Evolutionary conservation across 331 rosid species (phyloP).

Genomic region (Phaseolus coccineus): DNA sequence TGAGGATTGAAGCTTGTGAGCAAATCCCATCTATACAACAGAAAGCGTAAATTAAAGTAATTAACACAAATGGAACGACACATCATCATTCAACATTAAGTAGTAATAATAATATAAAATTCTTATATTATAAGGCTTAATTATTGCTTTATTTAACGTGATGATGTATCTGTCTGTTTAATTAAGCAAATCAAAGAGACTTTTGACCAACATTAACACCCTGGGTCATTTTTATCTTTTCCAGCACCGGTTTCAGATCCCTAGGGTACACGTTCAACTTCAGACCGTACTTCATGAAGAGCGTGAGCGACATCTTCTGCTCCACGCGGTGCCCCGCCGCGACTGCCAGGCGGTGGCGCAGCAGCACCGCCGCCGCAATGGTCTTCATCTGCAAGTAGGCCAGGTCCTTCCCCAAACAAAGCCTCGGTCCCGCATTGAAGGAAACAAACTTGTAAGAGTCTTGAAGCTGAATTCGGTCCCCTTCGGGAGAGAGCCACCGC

Average conservation of each 20-base stretch:
- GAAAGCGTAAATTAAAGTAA: neutral
- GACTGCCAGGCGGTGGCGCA: conserved; percentile 68
- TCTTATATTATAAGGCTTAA: neutral
- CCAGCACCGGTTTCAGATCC: conserved; percentile 59
- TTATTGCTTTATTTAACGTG: conserved; percentile 2
- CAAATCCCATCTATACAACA: conserved; percentile 6
- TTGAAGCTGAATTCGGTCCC: conserved; percentile 55
- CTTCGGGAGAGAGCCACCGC: conserved; percentile 69
- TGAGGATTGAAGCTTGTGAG: neutral
- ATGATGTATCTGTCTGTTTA: conserved; percentile 28
- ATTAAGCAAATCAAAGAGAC: neutral
- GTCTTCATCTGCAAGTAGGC: conserved; percentile 93
- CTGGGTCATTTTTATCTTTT: conserved; percentile 26
- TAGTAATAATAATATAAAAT: neutral
- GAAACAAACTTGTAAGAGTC: conserved; percentile 72
- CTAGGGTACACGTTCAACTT: conserved; percentile 67
- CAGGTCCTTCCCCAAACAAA: conserved; percentile 82
- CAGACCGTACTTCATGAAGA: conserved; percentile 90
- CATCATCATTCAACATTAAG: conserved; percentile 7
- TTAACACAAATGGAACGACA: neutral
- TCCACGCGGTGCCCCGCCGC: conserved; percentile 72
- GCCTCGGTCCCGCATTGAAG: conserved; percentile 84
- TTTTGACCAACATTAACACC: neutral
- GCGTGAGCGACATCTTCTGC: conserved; percentile 89
- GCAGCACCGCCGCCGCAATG: conserved; percentile 69